phyloP scores from a whole-genome alignment of 1,284 basidiomycete genomes.

The Psilocybe mexicana region DNA sequence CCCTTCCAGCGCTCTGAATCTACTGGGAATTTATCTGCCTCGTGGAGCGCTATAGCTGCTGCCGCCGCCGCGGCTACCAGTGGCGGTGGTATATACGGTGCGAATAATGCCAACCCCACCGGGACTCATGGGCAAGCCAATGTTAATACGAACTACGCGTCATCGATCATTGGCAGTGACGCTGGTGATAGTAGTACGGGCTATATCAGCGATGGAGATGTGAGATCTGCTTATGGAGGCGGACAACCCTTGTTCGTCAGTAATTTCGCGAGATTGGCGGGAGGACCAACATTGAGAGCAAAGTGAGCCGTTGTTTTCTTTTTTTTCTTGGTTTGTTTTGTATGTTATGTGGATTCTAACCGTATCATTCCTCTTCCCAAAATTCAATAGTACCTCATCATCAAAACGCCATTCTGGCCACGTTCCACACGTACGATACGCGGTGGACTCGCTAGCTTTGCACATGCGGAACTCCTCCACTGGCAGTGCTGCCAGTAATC shows the following conservation, averaged over 20 bases:
- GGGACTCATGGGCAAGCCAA: not conserved
- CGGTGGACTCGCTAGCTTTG: not conserved
- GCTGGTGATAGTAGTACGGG: conserved; percentile 28
- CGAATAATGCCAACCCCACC: not conserved
- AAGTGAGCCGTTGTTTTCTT: conserved; percentile 38
- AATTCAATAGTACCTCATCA: conserved; percentile 25
- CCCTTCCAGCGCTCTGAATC: conserved; percentile 33
- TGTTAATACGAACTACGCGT: conserved; percentile 1
- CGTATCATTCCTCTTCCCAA: not conserved
- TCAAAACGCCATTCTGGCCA: conserved; percentile 24
- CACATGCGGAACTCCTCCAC: not conserved
- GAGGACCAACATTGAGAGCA: conserved; percentile 55
- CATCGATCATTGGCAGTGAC: conserved; percentile 25
- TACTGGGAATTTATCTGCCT: conserved; percentile 25
- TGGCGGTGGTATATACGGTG: not conserved
- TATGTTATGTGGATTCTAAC: not conserved
- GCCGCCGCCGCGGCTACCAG: conserved; percentile 12
- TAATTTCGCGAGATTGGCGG: conserved; percentile 60
- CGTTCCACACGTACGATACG: conserved; percentile 24
- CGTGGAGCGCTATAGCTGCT: conserved; percentile 20
- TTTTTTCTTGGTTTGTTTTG: not conserved
- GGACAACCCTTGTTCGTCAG: conserved; percentile 69
- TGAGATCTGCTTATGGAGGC: conserved; percentile 36
- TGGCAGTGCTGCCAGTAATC: not conserved
- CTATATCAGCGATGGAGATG: conserved; percentile 42